These are phyloP conservation scores for Peronospora belbahrii DNA, from an alignment of 352 stramenopile genomes.

Conservation along the genomic window DNA sequence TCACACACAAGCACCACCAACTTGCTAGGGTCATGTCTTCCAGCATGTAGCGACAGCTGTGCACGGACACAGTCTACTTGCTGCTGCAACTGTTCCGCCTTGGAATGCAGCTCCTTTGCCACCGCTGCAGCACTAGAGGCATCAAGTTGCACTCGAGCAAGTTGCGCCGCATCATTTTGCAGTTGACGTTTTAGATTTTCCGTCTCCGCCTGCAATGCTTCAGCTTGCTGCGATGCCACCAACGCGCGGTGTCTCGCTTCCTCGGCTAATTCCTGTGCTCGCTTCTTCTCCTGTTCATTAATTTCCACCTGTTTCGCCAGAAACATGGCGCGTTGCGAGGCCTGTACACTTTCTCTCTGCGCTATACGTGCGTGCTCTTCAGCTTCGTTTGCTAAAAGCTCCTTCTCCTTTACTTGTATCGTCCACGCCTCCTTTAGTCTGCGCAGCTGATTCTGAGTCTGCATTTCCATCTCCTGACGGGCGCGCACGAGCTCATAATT, in stretches of 20 bases:
- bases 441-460: constrained; percentile 50
- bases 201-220: constrained; percentile 66
- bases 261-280: constrained; percentile 57
- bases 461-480: constrained; percentile 72
- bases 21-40: constrained; percentile 64
- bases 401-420: constrained; percentile 65
- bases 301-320: constrained; percentile 74
- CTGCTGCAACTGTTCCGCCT: constrained; percentile 61
- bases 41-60: constrained; percentile 70
- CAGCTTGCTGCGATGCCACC: constrained; percentile 55
- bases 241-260: constrained; percentile 53
- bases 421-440: constrained; percentile 46
- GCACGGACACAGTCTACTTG: constrained; percentile 71
- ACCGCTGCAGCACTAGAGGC: constrained; percentile 56
- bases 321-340: constrained; percentile 53
- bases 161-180: constrained; percentile 56
- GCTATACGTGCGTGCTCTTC: constrained; percentile 62
- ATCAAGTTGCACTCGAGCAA: constrained; percentile 64
- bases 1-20: constrained; percentile 78
- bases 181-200: constrained; percentile 67
- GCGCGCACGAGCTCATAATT: constrained; percentile 81
- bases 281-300: constrained; percentile 76
- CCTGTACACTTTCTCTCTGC: constrained; percentile 67
- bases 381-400: constrained; percentile 55
- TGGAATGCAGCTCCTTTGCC: constrained; percentile 58